Base-by-base conservation (phyloP, 164 flowering plant species). In the Piper betle region DNA sequence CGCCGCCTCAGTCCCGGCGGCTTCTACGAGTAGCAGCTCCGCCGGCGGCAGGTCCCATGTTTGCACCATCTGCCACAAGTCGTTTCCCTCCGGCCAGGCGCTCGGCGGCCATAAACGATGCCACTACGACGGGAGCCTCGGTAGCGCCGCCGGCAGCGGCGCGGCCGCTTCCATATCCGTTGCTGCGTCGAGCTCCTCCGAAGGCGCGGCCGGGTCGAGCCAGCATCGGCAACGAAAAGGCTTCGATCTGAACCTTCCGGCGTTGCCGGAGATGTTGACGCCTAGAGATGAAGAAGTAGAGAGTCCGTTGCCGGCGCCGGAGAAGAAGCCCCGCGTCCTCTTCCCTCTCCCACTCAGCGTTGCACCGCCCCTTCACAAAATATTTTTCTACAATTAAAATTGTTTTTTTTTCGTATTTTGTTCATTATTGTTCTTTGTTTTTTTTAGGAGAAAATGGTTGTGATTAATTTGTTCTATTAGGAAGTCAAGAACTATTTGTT, bases 221-320 rank as follows among this genome's bases (percentile, higher is more conserved):
- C 9, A 46, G 3, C 50, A 46, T 40, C 80, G 55, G 52, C 82
- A 81, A 25, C 33, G 33, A 25, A 25, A 25, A 0, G 78, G 64
- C 12, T 85, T 87, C 65, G 95, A 86, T 66, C 72, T 86, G 46
- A 86, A 84, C 66, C n/a, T 82, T 42, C 89, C 89, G 20, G 81
- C 93, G 3, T 40, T 71, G 63, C 83, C 84, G 17, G 93, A 84
- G 38, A 12, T 5, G n/a, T 66, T 61, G 68, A 25, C 33, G 58
- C 73, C 33, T 58, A 52, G 20, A 55, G 75, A 77, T 6, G 50
- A 46, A 15, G 81, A 80, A 37, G 88, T 80, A 62, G 84, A 79
- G 69, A 76, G 81, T 46, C 89, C 86, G 1, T 59, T 62, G 33
- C 33, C 33, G 33, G 33, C 33, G 33, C 58, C 58, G 33, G 37